Evolutionary conservation across 176 grass and related monocot species (phyloP), one percentile per base, ranked within the genome.

Genomic region (Echinochloa phyllopogon): DNA sequence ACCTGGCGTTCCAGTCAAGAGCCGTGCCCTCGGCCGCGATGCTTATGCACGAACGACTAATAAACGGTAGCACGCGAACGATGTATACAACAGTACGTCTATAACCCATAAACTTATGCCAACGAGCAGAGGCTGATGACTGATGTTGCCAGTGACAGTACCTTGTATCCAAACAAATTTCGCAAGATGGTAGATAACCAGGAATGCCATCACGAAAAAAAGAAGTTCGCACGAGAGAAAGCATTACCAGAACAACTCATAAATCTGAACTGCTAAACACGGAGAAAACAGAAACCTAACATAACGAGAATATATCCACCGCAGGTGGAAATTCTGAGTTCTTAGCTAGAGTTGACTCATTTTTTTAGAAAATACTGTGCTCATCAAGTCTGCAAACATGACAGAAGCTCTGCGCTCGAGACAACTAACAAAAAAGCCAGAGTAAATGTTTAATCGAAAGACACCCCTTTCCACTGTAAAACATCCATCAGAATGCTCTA

Each of bases 391-490:
- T 18, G 68, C 61, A 85, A 66, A 74, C 82, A 75, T 40, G 44
- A 81, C 69, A 11, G 68, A 76, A 0, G 16, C 40, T 48, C 42
- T 83, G 16, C 41, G 21, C 12, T 74, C 2, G 12, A 70, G 18
- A 75, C n/a, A 38, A 75, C 69, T 70, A 69, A 62, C 25, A 74
- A 74, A 80, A 80, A 81, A 62, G 5, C 40, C 51, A 81, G n/a
- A 9, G 5, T 29, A 77, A 77, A 74, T 56, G 27, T 75, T 78
- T 84, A 74, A 83, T 59, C 15, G 41, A 33, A 33, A 33, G 44
- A 17, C 20, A 7, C 49, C 15, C 24, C 17, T 55, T 53, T 18
- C 29, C 11, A 9, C 52, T 36, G 1, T 0, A 40, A 11, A 61
- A 47, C 71, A 23, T 41, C 12, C 17, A 2, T 10, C 0, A 17